Evolutionary conservation across 2,329 filamentous ascomycete species (phyloP).

Genomic region (Aspergillus brasiliensis): DNA sequence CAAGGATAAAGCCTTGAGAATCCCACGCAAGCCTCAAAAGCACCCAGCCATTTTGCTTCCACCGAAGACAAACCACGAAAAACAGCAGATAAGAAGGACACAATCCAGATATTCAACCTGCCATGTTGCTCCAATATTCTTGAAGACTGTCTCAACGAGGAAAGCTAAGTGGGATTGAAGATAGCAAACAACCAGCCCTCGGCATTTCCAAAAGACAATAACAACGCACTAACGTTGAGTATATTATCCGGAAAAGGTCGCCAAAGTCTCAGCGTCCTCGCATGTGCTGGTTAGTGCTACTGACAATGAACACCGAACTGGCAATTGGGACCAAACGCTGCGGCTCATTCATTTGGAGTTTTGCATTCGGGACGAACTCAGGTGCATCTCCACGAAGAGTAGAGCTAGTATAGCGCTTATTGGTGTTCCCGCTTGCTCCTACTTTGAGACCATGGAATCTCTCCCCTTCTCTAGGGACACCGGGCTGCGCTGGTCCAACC

Average conservation of each 20-base stretch:
- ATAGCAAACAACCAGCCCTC: background rate
- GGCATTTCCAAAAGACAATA: background rate
- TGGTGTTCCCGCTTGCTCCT: background rate
- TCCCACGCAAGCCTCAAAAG: background rate
- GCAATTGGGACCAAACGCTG: too few species aligned
- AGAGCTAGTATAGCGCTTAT: background rate
- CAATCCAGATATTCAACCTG: background rate
- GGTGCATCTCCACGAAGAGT: slow-evolving; percentile 26
- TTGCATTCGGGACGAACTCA: slow-evolving; percentile 21
- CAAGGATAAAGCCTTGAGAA: background rate
- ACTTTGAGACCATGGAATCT: background rate
- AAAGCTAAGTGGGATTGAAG: background rate
- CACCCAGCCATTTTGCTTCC: background rate
- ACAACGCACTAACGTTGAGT: background rate
- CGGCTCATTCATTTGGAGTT: background rate
- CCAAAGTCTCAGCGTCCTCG: background rate
- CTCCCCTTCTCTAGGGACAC: background rate
- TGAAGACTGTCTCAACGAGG: background rate
- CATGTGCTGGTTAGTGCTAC: background rate
- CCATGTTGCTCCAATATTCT: background rate
- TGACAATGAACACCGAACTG: slow-evolving; percentile 4
- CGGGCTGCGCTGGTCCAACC: background rate
- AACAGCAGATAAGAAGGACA: background rate
- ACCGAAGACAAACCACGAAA: background rate
- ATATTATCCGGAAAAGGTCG: background rate